Conservation (phyloP, 495 filamentous ascomycete species). For the Tuber indicum region DNA sequence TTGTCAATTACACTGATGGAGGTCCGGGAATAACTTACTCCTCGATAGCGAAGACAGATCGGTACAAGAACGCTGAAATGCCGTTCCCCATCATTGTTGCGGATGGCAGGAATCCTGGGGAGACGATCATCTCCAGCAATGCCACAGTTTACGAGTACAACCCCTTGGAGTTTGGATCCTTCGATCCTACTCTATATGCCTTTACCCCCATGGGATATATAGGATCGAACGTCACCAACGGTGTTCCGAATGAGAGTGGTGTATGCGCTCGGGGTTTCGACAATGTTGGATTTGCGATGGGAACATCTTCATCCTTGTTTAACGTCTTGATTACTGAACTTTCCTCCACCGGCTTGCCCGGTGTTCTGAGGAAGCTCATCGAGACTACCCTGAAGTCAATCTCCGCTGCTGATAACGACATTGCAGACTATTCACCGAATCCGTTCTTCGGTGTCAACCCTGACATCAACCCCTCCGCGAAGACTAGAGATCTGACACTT, state of each 20-base stretch:
- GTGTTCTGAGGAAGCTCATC: conserved; percentile 54
- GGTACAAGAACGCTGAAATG: conserved; percentile 62
- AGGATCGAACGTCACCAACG: conserved; percentile 70
- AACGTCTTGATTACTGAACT: conserved; percentile 58
- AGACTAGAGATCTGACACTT: conserved; percentile 57
- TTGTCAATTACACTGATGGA: conserved; percentile 70
- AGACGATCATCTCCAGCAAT: conserved; percentile 61
- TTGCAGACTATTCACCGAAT: conserved; percentile 76
- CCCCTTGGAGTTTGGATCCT: conserved; percentile 79
- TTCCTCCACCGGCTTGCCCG: conserved; percentile 49
- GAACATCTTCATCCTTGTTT: conserved; percentile 86
- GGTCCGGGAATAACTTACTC: conserved; percentile 80
- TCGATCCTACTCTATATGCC: conserved; percentile 71
- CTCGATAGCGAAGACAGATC: conserved; percentile 63
- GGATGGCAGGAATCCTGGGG: conserved; percentile 63
- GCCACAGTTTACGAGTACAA: conserved; percentile 82
- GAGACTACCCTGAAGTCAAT: conserved; percentile 39
- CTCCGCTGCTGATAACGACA: conserved; percentile 55
- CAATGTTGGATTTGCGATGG: conserved; percentile 78
- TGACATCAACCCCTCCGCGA: conserved; percentile 55
- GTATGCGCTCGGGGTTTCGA: conserved; percentile 75
- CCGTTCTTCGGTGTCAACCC: conserved; percentile 72
- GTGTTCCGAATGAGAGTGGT: conserved; percentile 53
- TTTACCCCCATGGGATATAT: conserved; percentile 70
- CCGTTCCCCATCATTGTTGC: conserved; percentile 81